These are phyloP conservation scores for Crithidia thermophila DNA, from an alignment of 208 protist species.

Conservation along the genomic window DNA sequence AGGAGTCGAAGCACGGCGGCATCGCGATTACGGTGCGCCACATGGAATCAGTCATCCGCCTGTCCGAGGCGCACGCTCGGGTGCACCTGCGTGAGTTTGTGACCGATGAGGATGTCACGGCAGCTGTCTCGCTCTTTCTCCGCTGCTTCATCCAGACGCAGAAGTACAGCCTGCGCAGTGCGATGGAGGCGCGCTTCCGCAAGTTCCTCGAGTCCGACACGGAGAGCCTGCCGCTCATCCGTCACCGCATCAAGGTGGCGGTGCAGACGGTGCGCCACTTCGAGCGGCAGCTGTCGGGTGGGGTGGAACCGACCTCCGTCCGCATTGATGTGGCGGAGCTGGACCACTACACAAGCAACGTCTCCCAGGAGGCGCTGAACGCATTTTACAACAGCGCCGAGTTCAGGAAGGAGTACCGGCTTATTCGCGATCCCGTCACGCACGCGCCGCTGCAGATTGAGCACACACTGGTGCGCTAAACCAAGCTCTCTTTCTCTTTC, in stretches of 20 bases:
- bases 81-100: constrained; percentile 98
- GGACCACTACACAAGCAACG: constrained; percentile 76
- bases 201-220: constrained; percentile 89
- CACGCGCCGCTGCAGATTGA: constrained; percentile 79
- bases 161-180: constrained; percentile 90
- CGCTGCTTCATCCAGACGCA: constrained; percentile 98
- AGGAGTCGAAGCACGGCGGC: constrained; percentile 94
- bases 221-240: constrained; percentile 87
- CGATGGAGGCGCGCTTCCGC: constrained; percentile 87
- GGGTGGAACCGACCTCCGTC: constrained; percentile 78
- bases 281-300: constrained; percentile 82
- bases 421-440: constrained; percentile 83
- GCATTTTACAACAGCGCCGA: constrained; percentile 83
- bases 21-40: constrained; percentile 98
- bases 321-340: constrained; percentile 80
- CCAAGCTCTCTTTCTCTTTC: background rate
- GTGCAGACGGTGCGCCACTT: constrained; percentile 82
- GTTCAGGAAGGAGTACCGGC: constrained; percentile 79
- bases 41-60: constrained; percentile 98
- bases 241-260: constrained; percentile 84
- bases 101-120: constrained; percentile 96
- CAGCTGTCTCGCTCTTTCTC: constrained; percentile 98
- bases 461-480: constrained; percentile 46
- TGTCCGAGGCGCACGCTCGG: constrained; percentile 98
- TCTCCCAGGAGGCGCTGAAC: constrained; percentile 82